Evolutionary conservation across 805 yeast species (phyloP).

Genomic region (Sugiyamaella smithiae): DNA sequence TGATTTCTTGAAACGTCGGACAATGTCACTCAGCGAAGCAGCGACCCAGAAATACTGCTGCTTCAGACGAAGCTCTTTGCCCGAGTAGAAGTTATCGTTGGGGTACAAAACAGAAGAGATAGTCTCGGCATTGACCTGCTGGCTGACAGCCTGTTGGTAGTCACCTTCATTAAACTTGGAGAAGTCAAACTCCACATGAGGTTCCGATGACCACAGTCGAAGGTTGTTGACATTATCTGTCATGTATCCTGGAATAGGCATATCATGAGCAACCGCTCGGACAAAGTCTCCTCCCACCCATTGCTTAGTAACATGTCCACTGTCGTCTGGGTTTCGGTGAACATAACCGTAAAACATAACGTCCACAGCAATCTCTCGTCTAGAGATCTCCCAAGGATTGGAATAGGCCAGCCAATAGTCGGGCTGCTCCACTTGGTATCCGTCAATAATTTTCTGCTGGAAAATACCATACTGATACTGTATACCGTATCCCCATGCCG

Average conservation of each 20-base stretch:
- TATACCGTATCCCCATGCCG: conserved; percentile 96
- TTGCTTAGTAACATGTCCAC: conserved; percentile 55
- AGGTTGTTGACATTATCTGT: conserved; percentile 82
- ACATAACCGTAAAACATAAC: conserved; percentile 87
- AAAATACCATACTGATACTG: conserved; percentile 93
- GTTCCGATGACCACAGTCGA: conserved; percentile 86
- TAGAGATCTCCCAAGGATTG: conserved; percentile 91
- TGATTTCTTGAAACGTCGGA: conserved; percentile 82
- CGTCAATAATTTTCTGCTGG: conserved; percentile 83
- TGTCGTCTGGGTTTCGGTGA: conserved; percentile 47
- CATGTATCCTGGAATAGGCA: conserved; percentile 84
- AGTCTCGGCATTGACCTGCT: conserved; percentile 86
- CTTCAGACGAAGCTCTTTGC: conserved; percentile 87
- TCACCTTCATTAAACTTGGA: conserved; percentile 89
- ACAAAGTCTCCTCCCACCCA: conserved; percentile 93
- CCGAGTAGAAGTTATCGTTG: conserved; percentile 86
- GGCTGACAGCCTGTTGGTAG: conserved; percentile 75
- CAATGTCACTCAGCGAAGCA: conserved; percentile 86
- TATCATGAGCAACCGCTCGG: conserved; percentile 84
- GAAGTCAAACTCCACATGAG: conserved; percentile 89
- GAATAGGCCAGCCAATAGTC: conserved; percentile 89
- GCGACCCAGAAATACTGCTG: conserved; percentile 98
- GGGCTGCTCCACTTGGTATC: conserved; percentile 91
- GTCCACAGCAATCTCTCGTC: conserved; percentile 83
- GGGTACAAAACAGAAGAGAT: conserved; percentile 92